Base-by-base conservation (phyloP, 345 rosid species). In the Bretschneidera sinensis region DNA sequence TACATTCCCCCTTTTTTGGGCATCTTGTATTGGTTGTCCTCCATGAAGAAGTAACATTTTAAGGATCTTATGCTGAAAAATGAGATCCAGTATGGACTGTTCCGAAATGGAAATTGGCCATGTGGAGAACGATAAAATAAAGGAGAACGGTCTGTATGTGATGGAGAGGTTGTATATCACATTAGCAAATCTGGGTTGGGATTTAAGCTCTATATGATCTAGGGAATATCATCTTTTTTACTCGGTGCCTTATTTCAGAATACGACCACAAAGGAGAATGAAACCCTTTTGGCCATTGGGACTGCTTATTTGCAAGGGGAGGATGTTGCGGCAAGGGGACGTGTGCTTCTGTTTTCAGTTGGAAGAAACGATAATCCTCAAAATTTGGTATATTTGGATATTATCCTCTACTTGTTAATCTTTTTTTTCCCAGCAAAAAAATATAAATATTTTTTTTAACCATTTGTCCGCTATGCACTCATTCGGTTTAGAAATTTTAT, bases 281-380 rank as follows among this genome's bases (percentile, higher is more conserved):
- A 94, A 66, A 83, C 87, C 21, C 85, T 94, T 67, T 76, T 94
- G 73, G 99, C 97, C 43, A 65, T 88, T 74, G 99, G 97, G 59
- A 94, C 99, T 72, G 97, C 97, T 28, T 94, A 90, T 67, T 92
- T 86, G 67, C 99, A 94, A 81, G 97, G 99, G 67, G 97, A 94
- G 84, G 99, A 94, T 82, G 99, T 94, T 66, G 99, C 97, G 43
- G 97, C 85, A 54, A 88, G 97, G 74, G 99, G 99, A 21, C 97
- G 97, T 34, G 85, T 94, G 51, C 84, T 94, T 71, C 80, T 94
- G 68, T 94, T 77, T 79, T 85, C 99, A 22, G 47, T 87, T 56
- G 87, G 71, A 62, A 87, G 81, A 76, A 78, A 75, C 14, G 95
- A 87, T 53, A 77, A 76, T 78, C 69, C 90, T 70, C 94, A 83